Conservation (phyloP, 371 early-diverging fungal species). For the Quaeritorhiza haematococci region DNA sequence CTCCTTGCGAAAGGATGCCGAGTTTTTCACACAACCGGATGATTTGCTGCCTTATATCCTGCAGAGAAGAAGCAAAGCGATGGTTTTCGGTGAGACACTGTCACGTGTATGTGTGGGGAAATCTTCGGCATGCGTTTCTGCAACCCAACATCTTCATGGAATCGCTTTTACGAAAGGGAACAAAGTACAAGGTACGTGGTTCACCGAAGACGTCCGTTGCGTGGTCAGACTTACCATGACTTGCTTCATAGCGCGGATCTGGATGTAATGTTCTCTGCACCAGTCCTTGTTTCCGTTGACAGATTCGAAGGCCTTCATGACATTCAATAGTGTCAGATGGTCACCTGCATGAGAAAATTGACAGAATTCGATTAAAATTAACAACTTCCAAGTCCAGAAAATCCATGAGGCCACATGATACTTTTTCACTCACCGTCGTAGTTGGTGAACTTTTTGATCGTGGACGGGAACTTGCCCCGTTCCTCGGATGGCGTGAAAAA, state of each 20-base stretch:
- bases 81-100: too few relatives aligned
- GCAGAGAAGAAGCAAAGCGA: background rate
- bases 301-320: conserved; percentile 68
- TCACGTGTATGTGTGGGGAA: too few relatives aligned
- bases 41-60: conserved; percentile 85
- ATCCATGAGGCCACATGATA: too few relatives aligned
- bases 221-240: conserved; percentile 52
- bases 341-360: conserved; percentile 69
- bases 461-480: conserved; percentile 78
- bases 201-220: background rate
- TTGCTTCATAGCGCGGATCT: conserved; percentile 74
- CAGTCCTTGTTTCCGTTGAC: conserved; percentile 73
- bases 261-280: conserved; percentile 89
- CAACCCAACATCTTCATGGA: too few relatives aligned
- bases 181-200: background rate
- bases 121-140: too few relatives aligned
- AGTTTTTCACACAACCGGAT: conserved; percentile 65
- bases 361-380: background rate
- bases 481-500: conserved; percentile 83
- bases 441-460: conserved; percentile 60
- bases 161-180: too few relatives aligned
- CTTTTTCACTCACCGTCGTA: conserved; percentile 38
- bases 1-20: conserved; percentile 51
- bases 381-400: background rate
- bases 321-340: conserved; percentile 83